Evolutionary conservation across 2,329 filamentous ascomycete genomes (phyloP).

Genomic region (Ophiostoma populinum): DNA sequence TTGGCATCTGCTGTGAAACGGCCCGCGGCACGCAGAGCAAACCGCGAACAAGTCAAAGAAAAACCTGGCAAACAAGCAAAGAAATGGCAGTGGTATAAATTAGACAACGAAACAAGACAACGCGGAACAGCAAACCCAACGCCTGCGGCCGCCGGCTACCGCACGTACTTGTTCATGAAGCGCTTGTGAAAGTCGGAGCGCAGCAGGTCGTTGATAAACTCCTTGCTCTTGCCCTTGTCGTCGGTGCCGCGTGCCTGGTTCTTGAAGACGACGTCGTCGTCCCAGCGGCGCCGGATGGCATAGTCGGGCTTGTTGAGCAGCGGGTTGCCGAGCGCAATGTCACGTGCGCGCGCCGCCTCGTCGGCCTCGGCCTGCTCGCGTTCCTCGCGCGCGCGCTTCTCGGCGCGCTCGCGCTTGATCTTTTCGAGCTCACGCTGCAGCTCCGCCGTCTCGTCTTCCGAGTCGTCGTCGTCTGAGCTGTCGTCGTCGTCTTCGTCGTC

Average conservation of each 20-base stretch:
- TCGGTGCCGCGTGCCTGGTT: constrained; percentile 94
- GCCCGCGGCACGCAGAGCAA: too few relatives aligned
- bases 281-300: constrained; percentile 83
- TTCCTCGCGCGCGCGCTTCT: constrained; percentile 67
- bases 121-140: neutral
- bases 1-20: too few relatives aligned
- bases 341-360: constrained; percentile 65
- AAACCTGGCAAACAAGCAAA: too few relatives aligned
- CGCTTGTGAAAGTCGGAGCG: constrained; percentile 94
- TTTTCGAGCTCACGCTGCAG: constrained; percentile 86
- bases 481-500: constrained; percentile 62
- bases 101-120: neutral
- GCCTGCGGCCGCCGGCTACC: constrained; percentile 20
- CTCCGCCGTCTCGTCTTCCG: constrained; percentile 71
- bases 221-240: constrained; percentile 70
- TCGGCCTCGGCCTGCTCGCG: constrained; percentile 65
- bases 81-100: too few relatives aligned
- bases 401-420: constrained; percentile 73
- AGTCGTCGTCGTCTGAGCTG: constrained; percentile 39
- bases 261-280: constrained; percentile 98
- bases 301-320: constrained; percentile 79
- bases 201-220: constrained; percentile 91
- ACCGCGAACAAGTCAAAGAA: too few relatives aligned
- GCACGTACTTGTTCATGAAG: constrained; percentile 67
- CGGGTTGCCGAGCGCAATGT: constrained; percentile 86